Percentiles rank a stretch among this genome's conserved stretches.
These are phyloP conservation scores for Mucor racemosus DNA, from an alignment of 371 early-diverging fungal species.

Conservation along the genomic window DNA sequence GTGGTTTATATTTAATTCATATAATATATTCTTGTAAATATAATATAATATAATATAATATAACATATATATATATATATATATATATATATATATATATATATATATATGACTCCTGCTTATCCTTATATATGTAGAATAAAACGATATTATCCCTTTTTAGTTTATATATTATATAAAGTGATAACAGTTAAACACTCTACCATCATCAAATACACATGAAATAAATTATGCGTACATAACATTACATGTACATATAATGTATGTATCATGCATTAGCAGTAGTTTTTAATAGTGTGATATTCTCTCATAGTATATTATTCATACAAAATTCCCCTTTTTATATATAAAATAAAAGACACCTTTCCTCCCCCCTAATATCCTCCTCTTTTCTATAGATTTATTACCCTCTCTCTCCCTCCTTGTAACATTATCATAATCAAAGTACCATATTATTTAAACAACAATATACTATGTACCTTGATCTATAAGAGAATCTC, in stretches of 20 bases:
- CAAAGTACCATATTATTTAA: no score
- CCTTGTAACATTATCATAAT: slow-evolving; percentile 4
- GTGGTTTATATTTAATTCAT: no score
- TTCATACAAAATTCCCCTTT: no score
- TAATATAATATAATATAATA: no score
- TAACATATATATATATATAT: no score
- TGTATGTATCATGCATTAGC: no score
- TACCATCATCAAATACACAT: not conserved
- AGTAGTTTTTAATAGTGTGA: not conserved
- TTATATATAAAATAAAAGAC: not conserved
- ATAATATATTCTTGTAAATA: no score
- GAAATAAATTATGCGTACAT: not conserved
- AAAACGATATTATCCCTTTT: no score
- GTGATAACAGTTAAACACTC: not conserved
- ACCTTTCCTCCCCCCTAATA: not conserved
- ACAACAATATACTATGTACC: not conserved
- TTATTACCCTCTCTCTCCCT: not conserved
- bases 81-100: no score
- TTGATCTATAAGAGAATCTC: not conserved
- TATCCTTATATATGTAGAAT: not conserved
- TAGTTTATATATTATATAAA: not conserved
- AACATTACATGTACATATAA: not conserved
- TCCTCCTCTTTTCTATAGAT: not conserved
- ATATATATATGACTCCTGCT: not conserved
- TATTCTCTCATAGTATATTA: not conserved